Percentiles rank a stretch among this genome's conserved stretches.
Conservation (phyloP, 768 basidiomycete species). For the Auriscalpium microsporum region DNA sequence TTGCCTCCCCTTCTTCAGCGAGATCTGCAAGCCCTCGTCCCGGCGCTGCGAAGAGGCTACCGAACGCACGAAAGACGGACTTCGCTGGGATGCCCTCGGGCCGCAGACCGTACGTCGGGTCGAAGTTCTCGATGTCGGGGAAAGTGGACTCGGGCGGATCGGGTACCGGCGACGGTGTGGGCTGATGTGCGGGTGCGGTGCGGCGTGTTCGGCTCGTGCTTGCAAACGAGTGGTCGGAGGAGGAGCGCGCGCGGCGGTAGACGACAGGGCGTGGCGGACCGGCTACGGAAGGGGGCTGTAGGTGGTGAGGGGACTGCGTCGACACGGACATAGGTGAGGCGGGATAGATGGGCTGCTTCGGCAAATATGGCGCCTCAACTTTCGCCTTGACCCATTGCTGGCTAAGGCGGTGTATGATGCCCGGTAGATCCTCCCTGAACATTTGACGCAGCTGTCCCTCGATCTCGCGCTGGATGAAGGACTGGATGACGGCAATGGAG, state of each 20-base stretch:
- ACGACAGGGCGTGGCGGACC: neutral
- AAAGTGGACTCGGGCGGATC: constrained; percentile 28
- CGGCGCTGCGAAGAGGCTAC: constrained; percentile 58
- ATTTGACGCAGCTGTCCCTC: constrained; percentile 95
- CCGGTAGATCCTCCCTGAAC: constrained; percentile 95
- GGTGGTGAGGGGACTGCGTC: constrained; percentile 1
- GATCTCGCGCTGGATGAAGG: constrained; percentile 95
- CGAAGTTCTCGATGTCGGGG: constrained; percentile 77
- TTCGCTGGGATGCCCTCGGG: constrained; percentile 86
- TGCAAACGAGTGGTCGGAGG: constrained; percentile 5
- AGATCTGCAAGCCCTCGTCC: constrained; percentile 70
- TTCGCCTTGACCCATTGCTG: constrained; percentile 95
- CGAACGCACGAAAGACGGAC: constrained; percentile 72
- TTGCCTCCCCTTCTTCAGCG: constrained; percentile 49
- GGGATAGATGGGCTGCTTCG: constrained; percentile 37
- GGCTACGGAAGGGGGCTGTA: constrained; percentile 2
- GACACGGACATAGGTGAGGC: constrained; percentile 8
- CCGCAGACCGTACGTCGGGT: constrained; percentile 92
- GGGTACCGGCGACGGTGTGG: constrained; percentile 23
- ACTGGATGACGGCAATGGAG: constrained; percentile 94
- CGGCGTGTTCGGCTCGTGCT: constrained; percentile 2
- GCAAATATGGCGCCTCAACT: constrained; percentile 84
- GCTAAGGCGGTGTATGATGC: constrained; percentile 91
- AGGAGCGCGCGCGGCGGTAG: constrained; percentile 5
- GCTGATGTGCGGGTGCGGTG: constrained; percentile 24